phyloP scores from a whole-genome alignment of 768 basidiomycete genomes.

The Coprinellus micaceus region DNA sequence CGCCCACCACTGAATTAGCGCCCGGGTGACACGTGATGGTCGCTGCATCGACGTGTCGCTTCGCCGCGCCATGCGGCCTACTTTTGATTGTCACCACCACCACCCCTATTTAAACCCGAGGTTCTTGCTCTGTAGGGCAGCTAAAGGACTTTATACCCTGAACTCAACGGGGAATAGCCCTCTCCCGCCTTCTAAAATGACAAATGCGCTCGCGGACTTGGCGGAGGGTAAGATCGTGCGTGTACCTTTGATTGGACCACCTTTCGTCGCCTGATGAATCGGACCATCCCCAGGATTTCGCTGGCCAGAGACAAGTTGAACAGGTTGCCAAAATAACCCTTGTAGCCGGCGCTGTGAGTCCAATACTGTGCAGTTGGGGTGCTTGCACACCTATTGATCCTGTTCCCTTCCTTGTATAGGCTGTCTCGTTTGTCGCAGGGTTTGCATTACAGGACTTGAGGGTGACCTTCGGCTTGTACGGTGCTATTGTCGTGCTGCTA shows the following conservation, averaged over 20 bases:
- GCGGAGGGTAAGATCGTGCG: constrained; percentile 42
- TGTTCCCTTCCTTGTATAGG: constrained; percentile 34
- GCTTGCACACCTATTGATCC: neutral
- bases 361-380: neutral
- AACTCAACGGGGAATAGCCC: no score
- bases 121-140: no score
- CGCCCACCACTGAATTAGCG: no score
- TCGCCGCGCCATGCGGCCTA: no score
- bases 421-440: constrained; percentile 53
- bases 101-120: no score
- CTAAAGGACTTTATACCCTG: no score
- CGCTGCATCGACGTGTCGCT: no score
- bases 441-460: constrained; percentile 53
- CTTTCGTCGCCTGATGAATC: neutral
- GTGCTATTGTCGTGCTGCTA: constrained; percentile 34
- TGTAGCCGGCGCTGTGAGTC: constrained; percentile 44
- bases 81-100: no score
- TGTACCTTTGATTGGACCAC: neutral
- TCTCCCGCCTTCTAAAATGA: constrained; percentile 10
- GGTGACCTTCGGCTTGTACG: constrained; percentile 50
- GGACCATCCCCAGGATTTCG: constrained; percentile 48
- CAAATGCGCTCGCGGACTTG: constrained; percentile 26
- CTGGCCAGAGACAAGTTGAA: constrained; percentile 55
- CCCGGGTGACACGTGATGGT: no score
- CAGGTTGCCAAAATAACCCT: constrained; percentile 40